phyloP scores from a whole-genome alignment of 805 yeast species.

The Ogataea henricii region DNA sequence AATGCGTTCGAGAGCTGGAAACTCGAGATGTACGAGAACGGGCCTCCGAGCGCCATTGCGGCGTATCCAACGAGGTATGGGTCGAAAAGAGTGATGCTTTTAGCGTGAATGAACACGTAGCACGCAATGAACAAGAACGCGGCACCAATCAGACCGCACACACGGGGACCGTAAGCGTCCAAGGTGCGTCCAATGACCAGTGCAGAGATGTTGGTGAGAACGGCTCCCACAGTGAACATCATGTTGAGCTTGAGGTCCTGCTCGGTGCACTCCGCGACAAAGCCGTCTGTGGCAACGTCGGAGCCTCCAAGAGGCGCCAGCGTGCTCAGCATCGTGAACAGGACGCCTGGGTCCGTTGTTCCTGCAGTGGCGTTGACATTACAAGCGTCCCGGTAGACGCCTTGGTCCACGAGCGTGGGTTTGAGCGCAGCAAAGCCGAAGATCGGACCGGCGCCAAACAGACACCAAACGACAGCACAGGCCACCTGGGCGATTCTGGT shows the following conservation, averaged over 20 bases:
- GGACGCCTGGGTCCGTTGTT: conserved; percentile 6
- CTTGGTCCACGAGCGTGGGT: conserved; percentile 51
- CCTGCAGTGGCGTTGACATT: conserved; percentile 23
- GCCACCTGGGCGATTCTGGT: conserved; percentile 43
- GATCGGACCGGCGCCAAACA: conserved; percentile 58
- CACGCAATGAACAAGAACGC: conserved; percentile 47
- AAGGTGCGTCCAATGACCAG: conserved; percentile 50
- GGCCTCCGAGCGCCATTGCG: conserved; percentile 58
- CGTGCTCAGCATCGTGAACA: conserved; percentile 6
- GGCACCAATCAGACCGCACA: conserved; percentile 56
- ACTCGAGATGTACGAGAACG: conserved; percentile 55
- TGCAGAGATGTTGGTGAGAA: conserved; percentile 55
- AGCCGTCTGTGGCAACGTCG: conserved; percentile 24
- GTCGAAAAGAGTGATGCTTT: conserved; percentile 38
- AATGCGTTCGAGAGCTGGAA: conserved; percentile 60
- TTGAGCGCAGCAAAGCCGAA: conserved; percentile 63
- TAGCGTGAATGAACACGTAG: conserved; percentile 45
- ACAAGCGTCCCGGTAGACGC: conserved; percentile 47
- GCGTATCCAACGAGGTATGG: conserved; percentile 56
- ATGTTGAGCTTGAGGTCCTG: conserved; percentile 58
- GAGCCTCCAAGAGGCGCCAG: conserved; percentile 6
- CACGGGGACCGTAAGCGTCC: conserved; percentile 53
- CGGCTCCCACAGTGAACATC: conserved; percentile 63
- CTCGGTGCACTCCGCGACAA: conserved; percentile 46
- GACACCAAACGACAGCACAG: conserved; percentile 57